Evolutionary conservation across 2,329 filamentous ascomycete genomes (phyloP), one percentile per base, ranked within the genome.

Genomic region (Cladophialophora exuberans): DNA sequence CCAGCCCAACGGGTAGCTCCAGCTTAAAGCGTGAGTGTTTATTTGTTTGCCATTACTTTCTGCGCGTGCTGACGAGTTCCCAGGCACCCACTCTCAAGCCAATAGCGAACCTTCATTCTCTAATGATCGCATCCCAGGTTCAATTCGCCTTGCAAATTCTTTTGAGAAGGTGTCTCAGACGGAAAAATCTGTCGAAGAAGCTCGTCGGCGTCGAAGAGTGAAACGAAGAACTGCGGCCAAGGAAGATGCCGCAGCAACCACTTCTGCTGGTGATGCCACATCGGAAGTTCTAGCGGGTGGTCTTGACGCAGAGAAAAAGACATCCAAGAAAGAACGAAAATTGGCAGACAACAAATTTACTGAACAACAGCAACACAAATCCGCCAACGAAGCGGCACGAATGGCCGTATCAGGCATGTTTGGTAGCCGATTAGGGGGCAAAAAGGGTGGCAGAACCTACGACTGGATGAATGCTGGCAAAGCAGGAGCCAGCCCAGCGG

Each of bases 281-380:
- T 64, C 61, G 10, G 62, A 65, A 20, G 54, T 54, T 15, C 52
- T 41, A 1, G 42, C 58, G 18, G 61, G 72, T 3, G 69, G 76
- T n/a, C 66, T 69, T 36, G 83, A 86, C 1, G 81, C 85, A 1
- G 86, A 88, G 50, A 75, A 76, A 62, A 93, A 91, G 70, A 80
- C 89, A 47, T 88, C 87, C 3, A 97, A 97, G 79, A 97, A 97
- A 74, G 91, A 96, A 70, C 90, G 87, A 71, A 88, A 86, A 61
- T 81, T 87, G 62, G 83, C 85, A n/a, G 86, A 90, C 56, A 77
- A 79, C 3, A 89, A 88, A 64, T 82, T 86, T 18, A 88, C 85
- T 0, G 90, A 95, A 66, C 87, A 87, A 15, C 86, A 86, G 55
- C 88, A 87, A 62, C 90, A 93, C 62, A 84, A 86, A 18, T 88